Evolutionary conservation across 441 rosid genomes (phyloP), one percentile per base, ranked within the genome.

Genomic region (Manihot esculenta): DNA sequence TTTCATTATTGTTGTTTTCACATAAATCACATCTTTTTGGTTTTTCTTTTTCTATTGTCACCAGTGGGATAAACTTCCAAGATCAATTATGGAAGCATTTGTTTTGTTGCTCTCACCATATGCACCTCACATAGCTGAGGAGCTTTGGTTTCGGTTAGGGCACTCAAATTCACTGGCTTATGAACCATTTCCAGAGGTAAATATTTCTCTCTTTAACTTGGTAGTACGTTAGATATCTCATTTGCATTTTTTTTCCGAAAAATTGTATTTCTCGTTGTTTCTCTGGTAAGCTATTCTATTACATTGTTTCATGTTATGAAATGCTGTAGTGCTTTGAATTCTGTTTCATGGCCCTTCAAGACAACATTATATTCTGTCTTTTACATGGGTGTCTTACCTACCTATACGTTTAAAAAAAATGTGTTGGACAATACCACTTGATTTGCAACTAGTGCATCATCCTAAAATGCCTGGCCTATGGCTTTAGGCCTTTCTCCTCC

Each of bases 41-140:
- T n/a, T n/a, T 21, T 27, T 38, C 56, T 30, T 66, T 71, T 47
- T 70, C 21, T 60, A 69, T 17, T 69, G 42, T 77, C 96, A 56
- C 60, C 33, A 94, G 97, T 92, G 98, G 99, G 89, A 85, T 54
- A 89, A 83, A 69, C 98, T 83, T 49, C 97, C 98, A 15, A 85
- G 78, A 78, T 81, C 79, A 51, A 81, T 86, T 26, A 78, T 86
- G 47, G 93, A 90, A 83, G 85, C 85, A 41, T 95, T 88, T 66
- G 84, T 89, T 73, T 77, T 92, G 73, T 76, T 94, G 83, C 93
- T 94, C 55, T 82, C 98, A 14, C 99, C 99, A 51, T 92, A 92
- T 51, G 93, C 61, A 10, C 99, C 98, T 74, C 96, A 94, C 83
- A 95, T 95, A 84, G 88, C 96, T 1, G 99, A 94, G 82, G 98